phyloP scores from a whole-genome alignment of 2,329 filamentous ascomycete species.

The Exophiala lecanii-corni region DNA sequence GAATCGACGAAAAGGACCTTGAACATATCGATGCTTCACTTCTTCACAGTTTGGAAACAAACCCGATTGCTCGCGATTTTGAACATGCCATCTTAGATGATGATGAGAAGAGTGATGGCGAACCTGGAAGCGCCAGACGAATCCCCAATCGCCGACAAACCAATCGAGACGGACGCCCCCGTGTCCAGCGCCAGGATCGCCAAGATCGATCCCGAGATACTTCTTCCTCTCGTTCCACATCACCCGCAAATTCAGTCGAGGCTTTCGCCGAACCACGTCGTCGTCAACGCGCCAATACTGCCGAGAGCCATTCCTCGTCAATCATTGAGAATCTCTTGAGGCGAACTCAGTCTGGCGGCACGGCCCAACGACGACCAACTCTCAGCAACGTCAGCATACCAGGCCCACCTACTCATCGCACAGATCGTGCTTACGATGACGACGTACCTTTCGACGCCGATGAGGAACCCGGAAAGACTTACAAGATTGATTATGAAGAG shows the following conservation, averaged over 20 bases:
- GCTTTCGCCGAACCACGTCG: constrained; percentile 90
- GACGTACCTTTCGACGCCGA: constrained; percentile 86
- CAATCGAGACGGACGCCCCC: constrained; percentile 22
- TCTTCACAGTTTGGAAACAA: constrained; percentile 12
- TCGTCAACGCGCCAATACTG: constrained; percentile 67
- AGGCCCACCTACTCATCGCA: constrained; percentile 34
- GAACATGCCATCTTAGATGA: constrained; percentile 83
- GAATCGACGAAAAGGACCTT: constrained; percentile 33
- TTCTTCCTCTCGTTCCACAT: constrained; percentile 64
- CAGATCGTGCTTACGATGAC: constrained; percentile 59
- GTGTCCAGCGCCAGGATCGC: constrained; percentile 25
- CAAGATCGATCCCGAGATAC: constrained; percentile 45
- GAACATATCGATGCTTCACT: constrained; percentile 36
- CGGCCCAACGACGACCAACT: constrained; percentile 57
- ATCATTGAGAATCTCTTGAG: constrained; percentile 53
- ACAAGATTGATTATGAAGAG: constrained; percentile 86
- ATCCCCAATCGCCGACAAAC: constrained; percentile 31
- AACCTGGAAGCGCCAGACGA: constrained; percentile 31
- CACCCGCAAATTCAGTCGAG: constrained; percentile 94
- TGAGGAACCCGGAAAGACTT: constrained; percentile 70
- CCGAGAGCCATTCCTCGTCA: constrained; percentile 56
- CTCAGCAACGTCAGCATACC: constrained; percentile 53
- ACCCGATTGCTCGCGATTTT: constrained; percentile 66
- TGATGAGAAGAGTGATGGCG: constrained; percentile 42
- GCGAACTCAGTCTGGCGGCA: constrained; percentile 64